Evolutionary conservation across 306 rosid species (phyloP), one percentile per base, ranked within the genome.

Genomic region (Trichosanthes truncata): DNA sequence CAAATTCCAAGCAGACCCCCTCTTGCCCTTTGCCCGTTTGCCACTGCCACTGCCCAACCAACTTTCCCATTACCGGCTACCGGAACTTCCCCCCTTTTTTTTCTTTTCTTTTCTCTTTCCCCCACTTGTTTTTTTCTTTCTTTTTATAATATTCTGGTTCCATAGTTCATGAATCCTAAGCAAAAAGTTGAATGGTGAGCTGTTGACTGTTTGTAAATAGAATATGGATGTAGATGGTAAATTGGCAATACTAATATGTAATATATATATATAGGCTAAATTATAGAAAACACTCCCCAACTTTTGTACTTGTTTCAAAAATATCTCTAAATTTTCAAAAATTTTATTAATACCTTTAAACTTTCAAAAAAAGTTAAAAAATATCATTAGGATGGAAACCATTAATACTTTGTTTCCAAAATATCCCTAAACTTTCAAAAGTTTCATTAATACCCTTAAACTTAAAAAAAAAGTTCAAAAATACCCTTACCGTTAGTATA

Each of bases 41-140:
- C 36, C 35, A 14, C 25, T 48, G 77, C 77, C 43, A 51, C 43
- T 29, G 43, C 26, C 11, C 79, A 76, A 76, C 49, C 20, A 76
- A 76, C 51, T 25, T n/a, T n/a, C 10, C 46, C 49, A 36, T 75
- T 55, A 75, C 79, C 48, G 61, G 35, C 79, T 71, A 71, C 76
- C 76, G 76, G 76, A 45, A 23, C 76, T 71, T 71, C 57, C 76
- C 76, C 75, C 17, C 25, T 4, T 20, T 29, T 73, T 38, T 20
- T 31, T 26, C 1, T 31, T 17, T 33, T 7, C 20, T 25, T 5
- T 33, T 31, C 71, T 63, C 35, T 31, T 20, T 15, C 71, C 3
- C 41, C 6, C 9, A 11, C 46, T 17, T 41, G 13, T 13, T 13
- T 21, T 12, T 6, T 38, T 67, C 6, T 69, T 18, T 20, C 4